Base-by-base conservation (phyloP, 495 filamentous ascomycete species). In the Talaromyces thailandensis region DNA sequence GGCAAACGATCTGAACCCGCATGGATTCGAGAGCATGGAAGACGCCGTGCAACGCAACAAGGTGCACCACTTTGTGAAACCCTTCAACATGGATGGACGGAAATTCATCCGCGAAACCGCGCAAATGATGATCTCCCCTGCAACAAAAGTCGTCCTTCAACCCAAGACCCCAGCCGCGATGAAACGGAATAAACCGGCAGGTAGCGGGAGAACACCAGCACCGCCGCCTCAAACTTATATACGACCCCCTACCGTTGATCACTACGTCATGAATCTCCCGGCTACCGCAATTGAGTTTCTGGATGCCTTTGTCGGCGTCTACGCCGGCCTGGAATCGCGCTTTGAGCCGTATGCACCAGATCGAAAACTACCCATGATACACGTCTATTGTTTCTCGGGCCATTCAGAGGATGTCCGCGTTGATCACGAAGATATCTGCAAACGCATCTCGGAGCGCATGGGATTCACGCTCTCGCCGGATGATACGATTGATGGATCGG, bases 231-330 rank as follows among this genome's bases (percentile, higher is more conserved):
- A 76, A 55, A 72, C 82, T 58, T 77, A 81, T 29, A 73, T 83
- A 29, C 90, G 88, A 3, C 82, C 85, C 1, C 70, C 66, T 0
- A 83, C 87, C 25, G 91, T 98, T 71, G 79, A 83, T 28, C 94
- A 98, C 77, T 98, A 91, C 70, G 87, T 98, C 59, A 95, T 98
- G 88, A 98, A 98, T 73, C 90, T 98, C 4, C 94, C 94, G 8
- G 95, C 92, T 5, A 85, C 82, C 2, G 94, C 94, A 0, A 85
- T 92, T 63, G 83, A 85, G 62, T 98, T 98, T 74, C 78, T 98
- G 6, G 84, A 86, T n/a, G 81, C 86, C 32, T 97, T 93, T 81
- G 82, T 85, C 16, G 93, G 95, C 8, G 71, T 96, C 14, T 98
- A 98, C 68, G 73, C 75, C 6, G 86, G 83, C 21, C 78, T 83